These are phyloP conservation scores for Buxus sempervirens DNA, from an alignment of 164 flowering plant genomes.

Conservation along the genomic window DNA sequence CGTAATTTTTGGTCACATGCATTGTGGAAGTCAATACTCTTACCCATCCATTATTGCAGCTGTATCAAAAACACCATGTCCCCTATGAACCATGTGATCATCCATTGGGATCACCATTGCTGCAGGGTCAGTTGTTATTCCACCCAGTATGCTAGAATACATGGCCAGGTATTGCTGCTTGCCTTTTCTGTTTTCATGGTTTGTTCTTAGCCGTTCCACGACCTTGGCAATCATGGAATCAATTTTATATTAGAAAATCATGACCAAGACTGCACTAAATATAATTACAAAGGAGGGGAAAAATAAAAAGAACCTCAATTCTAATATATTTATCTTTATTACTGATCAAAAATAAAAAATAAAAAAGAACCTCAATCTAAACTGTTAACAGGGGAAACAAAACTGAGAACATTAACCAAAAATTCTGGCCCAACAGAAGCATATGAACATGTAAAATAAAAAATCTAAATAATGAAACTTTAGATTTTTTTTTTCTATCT, in stretches of 20 bases:
- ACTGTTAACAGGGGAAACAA: no score
- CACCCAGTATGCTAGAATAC: conserved; percentile 82
- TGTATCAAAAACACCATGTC: conserved; percentile 94
- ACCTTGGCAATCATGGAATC: conserved; percentile 37
- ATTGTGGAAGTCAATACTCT: conserved; percentile 19
- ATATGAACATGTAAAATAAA: no score
- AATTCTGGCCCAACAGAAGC: no score
- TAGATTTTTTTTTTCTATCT: no score
- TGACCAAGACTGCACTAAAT: neutral
- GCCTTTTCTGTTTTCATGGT: conserved; percentile 35
- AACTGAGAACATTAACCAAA: no score
- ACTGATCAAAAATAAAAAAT: no score
- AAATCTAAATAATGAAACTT: no score
- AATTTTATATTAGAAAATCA: conserved; percentile 4
- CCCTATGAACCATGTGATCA: conserved; percentile 96
- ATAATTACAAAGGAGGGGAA: neutral
- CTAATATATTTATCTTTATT: no score
- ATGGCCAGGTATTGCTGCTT: conserved; percentile 74
- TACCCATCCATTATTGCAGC: conserved; percentile 84
- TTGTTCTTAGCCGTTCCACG: conserved; percentile 45
- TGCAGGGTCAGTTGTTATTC: conserved; percentile 74
- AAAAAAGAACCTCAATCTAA: no score
- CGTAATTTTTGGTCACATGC: no score
- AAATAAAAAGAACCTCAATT: no score
- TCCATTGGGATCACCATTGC: conserved; percentile 86